Conservation (phyloP, 805 yeast species). For the Lipomyces yamanashiensis region DNA sequence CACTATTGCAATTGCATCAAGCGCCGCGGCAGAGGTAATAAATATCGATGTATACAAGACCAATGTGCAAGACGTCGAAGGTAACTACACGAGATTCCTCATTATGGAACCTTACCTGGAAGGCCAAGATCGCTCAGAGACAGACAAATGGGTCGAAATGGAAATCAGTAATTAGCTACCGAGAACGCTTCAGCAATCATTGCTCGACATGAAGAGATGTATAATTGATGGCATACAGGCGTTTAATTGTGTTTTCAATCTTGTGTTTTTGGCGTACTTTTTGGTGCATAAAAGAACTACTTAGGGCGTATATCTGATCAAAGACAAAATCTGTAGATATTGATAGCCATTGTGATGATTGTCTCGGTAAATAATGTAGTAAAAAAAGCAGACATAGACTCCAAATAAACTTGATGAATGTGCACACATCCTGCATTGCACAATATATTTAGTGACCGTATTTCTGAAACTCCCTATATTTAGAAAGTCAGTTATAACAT, state of each 20-base stretch:
- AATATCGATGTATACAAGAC: conserved; percentile 58
- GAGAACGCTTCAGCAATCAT: no score
- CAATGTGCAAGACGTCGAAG: conserved; percentile 70
- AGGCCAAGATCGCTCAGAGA: conserved; percentile 13
- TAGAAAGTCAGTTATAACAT: neutral
- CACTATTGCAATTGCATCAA: conserved; percentile 74
- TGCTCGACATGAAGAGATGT: no score
- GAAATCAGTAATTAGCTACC: conserved; percentile 7
- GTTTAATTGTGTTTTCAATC: neutral
- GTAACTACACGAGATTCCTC: conserved; percentile 86
- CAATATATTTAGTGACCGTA: conserved; percentile 59
- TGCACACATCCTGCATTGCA: neutral
- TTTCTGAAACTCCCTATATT: conserved; percentile 55
- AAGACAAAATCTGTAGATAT: no score
- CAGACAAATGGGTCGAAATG: conserved; percentile 12
- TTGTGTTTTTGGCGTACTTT: neutral
- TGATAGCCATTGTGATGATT: no score
- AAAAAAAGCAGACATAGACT: conserved; percentile 4
- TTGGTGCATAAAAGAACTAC: neutral
- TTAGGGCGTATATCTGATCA: no score
- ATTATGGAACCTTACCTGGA: conserved; percentile 42
- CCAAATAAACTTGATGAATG: conserved; percentile 3
- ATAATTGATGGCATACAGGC: neutral
- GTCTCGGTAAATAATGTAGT: neutral
- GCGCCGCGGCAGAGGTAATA: conserved; percentile 65